These are phyloP conservation scores for Apiotrichum sp. DNA, from an alignment of 1,284 basidiomycete genomes.

Conservation along the genomic window DNA sequence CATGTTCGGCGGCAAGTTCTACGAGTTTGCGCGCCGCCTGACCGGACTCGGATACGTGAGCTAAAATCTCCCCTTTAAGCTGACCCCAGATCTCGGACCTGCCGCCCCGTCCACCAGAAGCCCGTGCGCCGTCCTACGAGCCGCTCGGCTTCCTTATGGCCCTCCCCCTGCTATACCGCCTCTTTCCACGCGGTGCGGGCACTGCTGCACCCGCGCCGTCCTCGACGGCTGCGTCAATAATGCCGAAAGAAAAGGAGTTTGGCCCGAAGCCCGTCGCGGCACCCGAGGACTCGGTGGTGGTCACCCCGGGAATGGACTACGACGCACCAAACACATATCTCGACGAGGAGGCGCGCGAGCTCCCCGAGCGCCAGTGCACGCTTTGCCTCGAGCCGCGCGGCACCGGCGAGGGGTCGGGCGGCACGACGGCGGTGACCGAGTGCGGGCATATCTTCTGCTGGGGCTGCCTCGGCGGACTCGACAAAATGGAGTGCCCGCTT, in stretches of 20 bases:
- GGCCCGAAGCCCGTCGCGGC: slow-evolving; percentile 13
- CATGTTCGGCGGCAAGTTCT: slow-evolving; percentile 72
- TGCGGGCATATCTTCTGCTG: slow-evolving; percentile 94
- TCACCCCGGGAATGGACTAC: slow-evolving; percentile 31
- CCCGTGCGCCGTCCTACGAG: slow-evolving; percentile 73
- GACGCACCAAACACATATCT: slow-evolving; percentile 40
- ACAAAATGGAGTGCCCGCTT: slow-evolving; percentile 74
- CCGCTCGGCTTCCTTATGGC: slow-evolving; percentile 70
- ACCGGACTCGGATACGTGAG: slow-evolving; percentile 67
- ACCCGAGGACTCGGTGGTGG: slow-evolving; percentile 49
- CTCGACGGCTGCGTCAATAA: background rate
- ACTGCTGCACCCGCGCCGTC: background rate
- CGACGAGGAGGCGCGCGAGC: slow-evolving; percentile 34
- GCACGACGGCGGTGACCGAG: slow-evolving; percentile 68
- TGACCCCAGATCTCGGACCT: slow-evolving; percentile 58
- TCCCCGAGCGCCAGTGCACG: slow-evolving; percentile 70
- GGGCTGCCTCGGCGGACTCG: slow-evolving; percentile 89
- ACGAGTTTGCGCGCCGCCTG: slow-evolving; percentile 65
- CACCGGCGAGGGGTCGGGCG: slow-evolving; percentile 50
- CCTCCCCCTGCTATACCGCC: slow-evolving; percentile 62
- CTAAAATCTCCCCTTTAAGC: slow-evolving; percentile 6
- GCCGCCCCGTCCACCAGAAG: slow-evolving; percentile 60
- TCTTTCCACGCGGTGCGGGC: slow-evolving; percentile 20
- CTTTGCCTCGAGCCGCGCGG: slow-evolving; percentile 77
- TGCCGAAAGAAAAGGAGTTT: slow-evolving; percentile 5